phyloP scores from a whole-genome alignment of 2,329 filamentous ascomycete species.

The Sphaceloma murrayae region DNA sequence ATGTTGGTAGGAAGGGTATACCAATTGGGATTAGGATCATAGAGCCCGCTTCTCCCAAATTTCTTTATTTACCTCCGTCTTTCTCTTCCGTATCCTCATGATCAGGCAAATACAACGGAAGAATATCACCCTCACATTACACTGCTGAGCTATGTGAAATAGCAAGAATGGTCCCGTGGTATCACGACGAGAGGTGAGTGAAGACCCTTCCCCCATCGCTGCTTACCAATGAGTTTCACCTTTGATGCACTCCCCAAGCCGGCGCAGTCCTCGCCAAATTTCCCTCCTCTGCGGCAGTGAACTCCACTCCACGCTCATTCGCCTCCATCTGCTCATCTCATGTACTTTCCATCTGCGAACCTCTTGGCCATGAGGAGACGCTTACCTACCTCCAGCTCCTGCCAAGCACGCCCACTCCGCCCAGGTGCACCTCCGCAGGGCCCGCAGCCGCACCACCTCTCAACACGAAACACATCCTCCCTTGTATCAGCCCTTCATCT shows the following conservation, averaged over 20 bases:
- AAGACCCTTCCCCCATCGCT: too few species aligned
- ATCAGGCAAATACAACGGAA: too few species aligned
- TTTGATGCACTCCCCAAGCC: not conserved
- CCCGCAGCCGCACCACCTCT: conserved; percentile 1
- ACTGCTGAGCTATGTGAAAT: too few species aligned
- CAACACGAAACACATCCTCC: conserved; percentile 11
- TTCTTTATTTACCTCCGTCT: too few species aligned
- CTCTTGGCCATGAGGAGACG: conserved; percentile 8
- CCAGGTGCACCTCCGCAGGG: not conserved
- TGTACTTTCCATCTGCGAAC: conserved; percentile 3
- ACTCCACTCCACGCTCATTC: conserved; percentile 7
- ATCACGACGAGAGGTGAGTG: too few species aligned
- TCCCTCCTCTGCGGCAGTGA: not conserved
- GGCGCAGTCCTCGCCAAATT: conserved; percentile 2
- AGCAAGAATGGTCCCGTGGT: too few species aligned
- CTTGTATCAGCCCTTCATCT: too few species aligned
- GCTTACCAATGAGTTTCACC: not conserved
- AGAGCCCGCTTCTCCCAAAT: too few species aligned
- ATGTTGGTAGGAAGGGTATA: too few species aligned
- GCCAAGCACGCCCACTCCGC: conserved; percentile 11
- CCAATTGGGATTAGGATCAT: too few species aligned
- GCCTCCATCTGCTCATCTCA: conserved; percentile 8
- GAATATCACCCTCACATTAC: too few species aligned
- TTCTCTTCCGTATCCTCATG: too few species aligned
- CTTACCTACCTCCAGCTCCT: not conserved